phyloP scores from a whole-genome alignment of 306 rosid genomes.

The Betula pendula region DNA sequence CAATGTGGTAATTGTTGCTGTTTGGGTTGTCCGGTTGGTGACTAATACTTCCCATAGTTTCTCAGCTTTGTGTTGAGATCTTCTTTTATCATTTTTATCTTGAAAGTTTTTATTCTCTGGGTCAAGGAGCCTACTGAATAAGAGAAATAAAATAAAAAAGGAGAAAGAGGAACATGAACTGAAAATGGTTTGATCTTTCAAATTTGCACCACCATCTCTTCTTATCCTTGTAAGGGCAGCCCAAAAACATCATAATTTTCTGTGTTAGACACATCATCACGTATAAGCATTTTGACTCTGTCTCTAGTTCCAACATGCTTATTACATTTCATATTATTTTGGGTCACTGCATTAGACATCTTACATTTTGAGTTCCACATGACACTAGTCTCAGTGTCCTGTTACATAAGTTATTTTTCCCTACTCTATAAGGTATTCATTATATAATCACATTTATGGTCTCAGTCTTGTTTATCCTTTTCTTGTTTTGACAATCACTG shows the following conservation, averaged over 20 bases:
- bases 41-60: conserved; percentile 3
- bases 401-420: not conserved
- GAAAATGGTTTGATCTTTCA: not conserved
- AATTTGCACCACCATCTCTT: not conserved
- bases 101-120: not conserved
- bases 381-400: not conserved
- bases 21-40: conserved; percentile 1
- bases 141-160: not conserved
- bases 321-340: not conserved
- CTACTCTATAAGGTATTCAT: not conserved
- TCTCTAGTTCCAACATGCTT: not conserved
- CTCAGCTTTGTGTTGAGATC: not conserved
- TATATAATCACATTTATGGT: not conserved
- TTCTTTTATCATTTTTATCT: not conserved
- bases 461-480: conserved; percentile 11
- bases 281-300: not conserved
- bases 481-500: conserved; percentile 35
- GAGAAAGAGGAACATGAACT: not conserved
- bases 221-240: not conserved
- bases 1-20: conserved; percentile 4
- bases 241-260: not conserved
- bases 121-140: not conserved
- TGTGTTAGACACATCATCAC: not conserved
- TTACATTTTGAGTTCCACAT: not conserved
- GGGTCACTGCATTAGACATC: not conserved